Percentiles rank a stretch among this genome's conserved stretches.
Evolutionary conservation across 208 protist species (phyloP).

Genomic region (Trypanosoma melophagium): DNA sequence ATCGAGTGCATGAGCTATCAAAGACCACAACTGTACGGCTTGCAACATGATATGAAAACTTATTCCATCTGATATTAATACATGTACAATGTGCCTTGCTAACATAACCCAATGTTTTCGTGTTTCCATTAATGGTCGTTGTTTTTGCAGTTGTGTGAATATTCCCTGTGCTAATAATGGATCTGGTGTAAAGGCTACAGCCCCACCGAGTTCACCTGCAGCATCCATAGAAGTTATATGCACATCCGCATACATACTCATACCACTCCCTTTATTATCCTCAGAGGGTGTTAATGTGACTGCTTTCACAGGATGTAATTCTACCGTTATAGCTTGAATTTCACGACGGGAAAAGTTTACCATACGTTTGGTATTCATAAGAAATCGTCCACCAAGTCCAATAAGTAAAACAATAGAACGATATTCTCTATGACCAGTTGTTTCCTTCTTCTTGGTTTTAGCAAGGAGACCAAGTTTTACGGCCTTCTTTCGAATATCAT

Average conservation of each 20-base stretch:
- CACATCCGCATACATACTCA: conserved; percentile 14
- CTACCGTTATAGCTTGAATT: conserved; percentile 18
- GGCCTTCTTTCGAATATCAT: conserved; percentile 11
- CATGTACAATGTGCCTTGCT: conserved; percentile 9
- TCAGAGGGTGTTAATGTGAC: not conserved
- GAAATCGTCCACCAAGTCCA: conserved; percentile 25
- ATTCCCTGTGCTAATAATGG: conserved; percentile 17
- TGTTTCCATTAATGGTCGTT: not conserved
- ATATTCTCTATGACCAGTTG: not conserved
- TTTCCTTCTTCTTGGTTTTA: not conserved
- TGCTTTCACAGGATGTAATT: conserved; percentile 17
- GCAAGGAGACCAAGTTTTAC: not conserved
- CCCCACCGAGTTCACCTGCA: conserved; percentile 28
- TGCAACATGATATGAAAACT: conserved; percentile 9
- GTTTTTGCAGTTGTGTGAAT: conserved; percentile 2
- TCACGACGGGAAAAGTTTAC: conserved; percentile 8
- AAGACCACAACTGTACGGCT: conserved; percentile 7
- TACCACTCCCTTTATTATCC: not conserved
- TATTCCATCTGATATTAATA: conserved; percentile 25
- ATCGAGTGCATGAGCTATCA: not conserved
- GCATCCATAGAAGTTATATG: conserved; percentile 32
- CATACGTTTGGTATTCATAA: conserved; percentile 16
- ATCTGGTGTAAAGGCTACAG: conserved; percentile 27
- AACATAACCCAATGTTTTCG: conserved; percentile 7
- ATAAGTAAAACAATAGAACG: conserved; percentile 23